These are phyloP conservation scores for Berberis thunbergii DNA, from an alignment of 164 flowering plant genomes.

Conservation along the genomic window DNA sequence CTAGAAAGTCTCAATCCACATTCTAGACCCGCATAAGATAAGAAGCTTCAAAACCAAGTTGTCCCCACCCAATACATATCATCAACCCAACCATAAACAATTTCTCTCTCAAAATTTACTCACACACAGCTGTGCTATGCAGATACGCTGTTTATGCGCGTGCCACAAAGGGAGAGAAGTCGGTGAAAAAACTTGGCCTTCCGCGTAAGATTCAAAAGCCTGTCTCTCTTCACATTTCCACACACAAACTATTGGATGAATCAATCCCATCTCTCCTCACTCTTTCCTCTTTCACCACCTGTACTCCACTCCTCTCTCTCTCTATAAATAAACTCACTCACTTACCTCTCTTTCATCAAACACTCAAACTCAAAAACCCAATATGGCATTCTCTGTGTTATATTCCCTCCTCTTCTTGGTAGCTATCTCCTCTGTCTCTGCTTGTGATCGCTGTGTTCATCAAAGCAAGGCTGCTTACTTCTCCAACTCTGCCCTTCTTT, in stretches of 20 bases:
- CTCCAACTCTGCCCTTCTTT: slow-evolving; percentile 40
- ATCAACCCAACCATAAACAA: too few species aligned
- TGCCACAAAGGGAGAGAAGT: too few species aligned
- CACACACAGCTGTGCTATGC: too few species aligned
- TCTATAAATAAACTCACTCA: not conserved
- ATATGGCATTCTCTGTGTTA: slow-evolving; percentile 32
- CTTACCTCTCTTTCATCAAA: not conserved
- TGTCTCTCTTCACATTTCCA: slow-evolving; percentile 3
- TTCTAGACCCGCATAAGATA: not conserved
- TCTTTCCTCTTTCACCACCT: slow-evolving; percentile 5
- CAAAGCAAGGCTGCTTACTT: slow-evolving; percentile 57
- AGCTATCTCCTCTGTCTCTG: slow-evolving; percentile 36
- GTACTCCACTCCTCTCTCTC: slow-evolving; percentile 3
- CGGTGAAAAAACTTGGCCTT: not conserved
- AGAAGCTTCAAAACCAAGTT: slow-evolving; percentile 7
- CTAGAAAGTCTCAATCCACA: not conserved
- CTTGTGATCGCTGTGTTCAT: slow-evolving; percentile 78
- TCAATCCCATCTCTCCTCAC: not conserved
- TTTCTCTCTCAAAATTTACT: too few species aligned
- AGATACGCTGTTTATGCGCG: too few species aligned
- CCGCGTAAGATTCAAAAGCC: slow-evolving; percentile 14
- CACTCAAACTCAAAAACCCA: not conserved
- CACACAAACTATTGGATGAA: not conserved
- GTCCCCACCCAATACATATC: not conserved
- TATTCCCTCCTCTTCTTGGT: slow-evolving; percentile 25